Evolutionary conservation across 805 yeast genomes (phyloP).

Genomic region (Monosporozyma aerobia): DNA sequence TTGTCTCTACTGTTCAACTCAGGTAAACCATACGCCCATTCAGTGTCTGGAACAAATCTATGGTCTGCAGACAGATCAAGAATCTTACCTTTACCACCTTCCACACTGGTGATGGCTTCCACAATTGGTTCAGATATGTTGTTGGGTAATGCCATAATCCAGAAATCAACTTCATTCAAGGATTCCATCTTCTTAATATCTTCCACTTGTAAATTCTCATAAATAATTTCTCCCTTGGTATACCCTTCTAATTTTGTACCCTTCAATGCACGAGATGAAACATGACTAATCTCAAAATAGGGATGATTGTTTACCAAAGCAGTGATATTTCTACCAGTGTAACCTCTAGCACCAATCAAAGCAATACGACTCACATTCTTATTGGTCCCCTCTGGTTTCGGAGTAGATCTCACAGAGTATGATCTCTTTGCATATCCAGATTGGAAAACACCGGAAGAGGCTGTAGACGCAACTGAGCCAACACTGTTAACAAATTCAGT

Average conservation of each 20-base stretch:
- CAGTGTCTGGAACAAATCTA: slow-evolving; percentile 79
- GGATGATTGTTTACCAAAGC: slow-evolving; percentile 83
- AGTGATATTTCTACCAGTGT: slow-evolving; percentile 89
- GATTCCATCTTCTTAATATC: slow-evolving; percentile 75
- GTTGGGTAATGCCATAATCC: slow-evolving; percentile 99
- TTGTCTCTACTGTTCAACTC: slow-evolving; percentile 65
- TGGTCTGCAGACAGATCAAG: slow-evolving; percentile 93
- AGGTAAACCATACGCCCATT: slow-evolving; percentile 94
- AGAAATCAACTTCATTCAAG: slow-evolving; percentile 73
- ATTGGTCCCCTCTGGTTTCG: slow-evolving; percentile 55
- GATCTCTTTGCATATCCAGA: slow-evolving; percentile 43
- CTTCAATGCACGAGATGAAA: slow-evolving; percentile 87
- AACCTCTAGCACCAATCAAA: slow-evolving; percentile 96
- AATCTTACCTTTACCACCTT: slow-evolving; percentile 64
- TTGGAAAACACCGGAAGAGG: slow-evolving; percentile 36
- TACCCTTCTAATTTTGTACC: slow-evolving; percentile 86
- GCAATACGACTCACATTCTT: slow-evolving; percentile 66
- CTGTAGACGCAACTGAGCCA: slow-evolving; percentile 24
- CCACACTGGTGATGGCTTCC: slow-evolving; percentile 62
- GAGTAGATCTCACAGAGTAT: slow-evolving; percentile 46
- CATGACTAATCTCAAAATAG: slow-evolving; percentile 78
- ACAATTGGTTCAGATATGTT: slow-evolving; percentile 91
- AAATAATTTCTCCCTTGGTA: slow-evolving; percentile 67
- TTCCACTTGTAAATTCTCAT: slow-evolving; percentile 79
- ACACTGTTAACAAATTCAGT: slow-evolving; percentile 37